Evolutionary conservation across 2,329 filamentous ascomycete genomes (phyloP).

Genomic region (Penicillium brasilianum): DNA sequence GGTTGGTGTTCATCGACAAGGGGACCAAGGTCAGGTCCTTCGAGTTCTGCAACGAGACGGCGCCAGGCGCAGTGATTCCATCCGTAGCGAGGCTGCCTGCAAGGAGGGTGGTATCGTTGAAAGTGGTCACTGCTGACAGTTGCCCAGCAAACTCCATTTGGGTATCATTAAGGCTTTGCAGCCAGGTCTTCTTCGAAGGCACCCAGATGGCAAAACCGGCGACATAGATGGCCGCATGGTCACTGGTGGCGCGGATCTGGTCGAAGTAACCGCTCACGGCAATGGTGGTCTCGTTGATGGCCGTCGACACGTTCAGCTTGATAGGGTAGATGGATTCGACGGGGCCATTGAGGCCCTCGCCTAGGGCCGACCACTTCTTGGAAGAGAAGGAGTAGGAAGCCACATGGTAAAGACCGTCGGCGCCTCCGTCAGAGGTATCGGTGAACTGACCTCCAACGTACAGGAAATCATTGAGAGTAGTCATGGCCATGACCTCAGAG

Average conservation of each 20-base stretch:
- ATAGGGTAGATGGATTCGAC: constrained; percentile 78
- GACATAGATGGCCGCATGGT: constrained; percentile 65
- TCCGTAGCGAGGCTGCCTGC: constrained; percentile 83
- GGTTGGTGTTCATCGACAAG: constrained; percentile 57
- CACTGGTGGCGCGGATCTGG: constrained; percentile 68
- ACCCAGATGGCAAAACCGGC: constrained; percentile 91
- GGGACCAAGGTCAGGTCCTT: constrained; percentile 46
- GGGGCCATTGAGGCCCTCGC: constrained; percentile 80
- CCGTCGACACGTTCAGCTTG: constrained; percentile 74
- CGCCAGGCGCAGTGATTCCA: constrained; percentile 73
- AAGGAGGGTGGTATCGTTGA: constrained; percentile 67
- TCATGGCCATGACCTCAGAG: constrained; percentile 73
- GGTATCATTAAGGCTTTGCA: constrained; percentile 73
- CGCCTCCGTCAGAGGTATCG: constrained; percentile 67
- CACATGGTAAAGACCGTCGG: constrained; percentile 72
- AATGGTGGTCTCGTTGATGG: constrained; percentile 72
- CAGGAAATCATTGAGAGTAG: constrained; percentile 67
- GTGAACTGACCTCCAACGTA: constrained; percentile 88
- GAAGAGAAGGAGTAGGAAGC: constrained; percentile 74
- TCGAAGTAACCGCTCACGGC: constrained; percentile 81
- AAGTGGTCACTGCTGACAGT: constrained; percentile 71
- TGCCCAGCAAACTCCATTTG: constrained; percentile 72
- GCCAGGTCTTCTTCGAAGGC: constrained; percentile 81
- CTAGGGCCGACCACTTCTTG: constrained; percentile 77
- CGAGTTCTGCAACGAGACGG: constrained; percentile 64